phyloP scores from a whole-genome alignment of 306 rosid species.

The Lathyrus oleraceus region DNA sequence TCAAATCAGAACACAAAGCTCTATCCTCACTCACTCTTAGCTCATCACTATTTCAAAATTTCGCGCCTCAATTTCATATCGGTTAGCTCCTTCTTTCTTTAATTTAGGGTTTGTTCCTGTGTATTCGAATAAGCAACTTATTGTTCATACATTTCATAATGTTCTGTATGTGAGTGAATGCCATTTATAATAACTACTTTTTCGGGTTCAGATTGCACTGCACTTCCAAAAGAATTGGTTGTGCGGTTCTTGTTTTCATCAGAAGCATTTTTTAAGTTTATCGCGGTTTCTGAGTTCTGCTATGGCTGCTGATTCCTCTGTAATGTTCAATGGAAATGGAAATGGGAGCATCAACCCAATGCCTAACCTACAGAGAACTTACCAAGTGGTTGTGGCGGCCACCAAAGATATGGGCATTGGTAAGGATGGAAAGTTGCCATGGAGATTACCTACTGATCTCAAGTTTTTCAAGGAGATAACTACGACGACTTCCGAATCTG shows the following conservation, averaged over 20 bases:
- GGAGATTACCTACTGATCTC: slow-evolving; percentile 85
- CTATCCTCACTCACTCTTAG: not conserved
- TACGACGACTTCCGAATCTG: slow-evolving; percentile 60
- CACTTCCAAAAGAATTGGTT: slow-evolving; percentile 51
- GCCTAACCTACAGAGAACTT: slow-evolving; percentile 63
- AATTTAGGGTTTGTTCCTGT: too few species aligned
- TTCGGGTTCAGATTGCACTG: slow-evolving; percentile 47
- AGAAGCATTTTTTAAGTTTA: slow-evolving; percentile 30
- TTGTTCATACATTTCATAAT: too few species aligned
- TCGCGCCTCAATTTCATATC: slow-evolving; percentile 40
- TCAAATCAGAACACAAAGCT: not conserved
- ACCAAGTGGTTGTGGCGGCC: slow-evolving; percentile 94
- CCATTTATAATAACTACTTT: not conserved
- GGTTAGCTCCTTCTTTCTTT: slow-evolving; percentile 42
- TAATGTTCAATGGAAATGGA: slow-evolving; percentile 34
- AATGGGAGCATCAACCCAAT: slow-evolving; percentile 47
- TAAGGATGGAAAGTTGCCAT: slow-evolving; percentile 83
- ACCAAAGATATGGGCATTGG: slow-evolving; percentile 85
- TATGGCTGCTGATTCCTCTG: slow-evolving; percentile 65
- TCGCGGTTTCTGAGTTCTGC: slow-evolving; percentile 33
- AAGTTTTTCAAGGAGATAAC: slow-evolving; percentile 79
- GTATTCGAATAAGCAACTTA: too few species aligned
- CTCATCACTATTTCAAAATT: slow-evolving; percentile 38
- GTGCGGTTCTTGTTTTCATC: slow-evolving; percentile 43
- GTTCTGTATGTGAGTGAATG: too few species aligned